Conservation (phyloP, 352 stramenopile genomes). For the Albugo candida region DNA sequence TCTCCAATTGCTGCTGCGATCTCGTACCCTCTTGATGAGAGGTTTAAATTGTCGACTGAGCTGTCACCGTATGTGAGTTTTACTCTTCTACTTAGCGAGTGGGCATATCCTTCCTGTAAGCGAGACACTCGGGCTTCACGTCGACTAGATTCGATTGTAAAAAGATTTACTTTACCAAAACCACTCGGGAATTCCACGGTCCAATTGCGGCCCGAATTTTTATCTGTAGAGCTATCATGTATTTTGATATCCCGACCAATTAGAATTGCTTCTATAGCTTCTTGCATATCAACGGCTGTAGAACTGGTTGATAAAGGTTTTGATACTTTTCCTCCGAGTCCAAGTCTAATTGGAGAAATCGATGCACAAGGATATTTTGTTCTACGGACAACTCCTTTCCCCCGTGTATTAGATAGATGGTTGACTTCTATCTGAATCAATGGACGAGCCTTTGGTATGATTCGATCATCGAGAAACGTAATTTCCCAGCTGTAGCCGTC, state of each 20-base stretch:
- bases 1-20: background rate
- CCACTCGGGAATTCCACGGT: background rate
- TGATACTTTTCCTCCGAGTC: background rate
- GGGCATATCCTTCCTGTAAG: background rate
- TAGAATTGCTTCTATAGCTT: background rate
- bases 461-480: conserved; percentile 10
- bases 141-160: background rate
- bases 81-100: too few relatives aligned
- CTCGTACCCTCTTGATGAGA: background rate
- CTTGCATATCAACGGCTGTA: background rate
- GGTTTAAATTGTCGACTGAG: background rate
- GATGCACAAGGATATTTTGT: background rate
- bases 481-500: conserved; percentile 17
- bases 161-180: background rate
- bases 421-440: conserved; percentile 7
- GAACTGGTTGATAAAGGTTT: background rate
- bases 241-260: background rate
- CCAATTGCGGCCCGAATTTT: background rate
- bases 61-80: background rate
- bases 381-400: background rate
- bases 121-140: background rate
- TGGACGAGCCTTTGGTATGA: background rate
- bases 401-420: conserved; percentile 1
- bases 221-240: too few relatives aligned
- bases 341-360: background rate